Conservation (phyloP, 2,329 filamentous ascomycete genomes). For the Phialemoniopsis sp. region DNA sequence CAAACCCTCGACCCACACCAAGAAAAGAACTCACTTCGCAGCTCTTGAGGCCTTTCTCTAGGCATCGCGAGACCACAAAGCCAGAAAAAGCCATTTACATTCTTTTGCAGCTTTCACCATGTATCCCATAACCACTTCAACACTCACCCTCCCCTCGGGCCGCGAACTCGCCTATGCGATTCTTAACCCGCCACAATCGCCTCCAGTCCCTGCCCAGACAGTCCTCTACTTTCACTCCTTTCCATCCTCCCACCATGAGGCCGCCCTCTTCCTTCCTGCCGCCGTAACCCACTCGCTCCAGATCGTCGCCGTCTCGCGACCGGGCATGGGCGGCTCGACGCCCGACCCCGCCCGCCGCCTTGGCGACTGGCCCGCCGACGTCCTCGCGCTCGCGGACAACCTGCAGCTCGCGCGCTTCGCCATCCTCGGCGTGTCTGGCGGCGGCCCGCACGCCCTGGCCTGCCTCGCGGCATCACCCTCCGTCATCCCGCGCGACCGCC, state of each 20-base stretch:
- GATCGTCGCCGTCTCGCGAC: slow-evolving; percentile 32
- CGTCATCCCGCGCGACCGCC: slow-evolving; percentile 16
- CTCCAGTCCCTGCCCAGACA: no score
- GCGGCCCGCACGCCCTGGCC: slow-evolving; percentile 29
- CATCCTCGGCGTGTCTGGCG: slow-evolving; percentile 27
- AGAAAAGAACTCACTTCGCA: no score
- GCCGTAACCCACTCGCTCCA: slow-evolving; percentile 21
- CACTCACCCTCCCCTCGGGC: no score
- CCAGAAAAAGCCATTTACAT: no score
- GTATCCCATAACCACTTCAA: no score
- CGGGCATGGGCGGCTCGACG: slow-evolving; percentile 35
- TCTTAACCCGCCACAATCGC: no score
- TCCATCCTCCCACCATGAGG: slow-evolving; percentile 34
- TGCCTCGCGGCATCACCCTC: no score
- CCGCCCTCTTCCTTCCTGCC: slow-evolving; percentile 14
- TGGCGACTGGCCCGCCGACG: slow-evolving; percentile 26
- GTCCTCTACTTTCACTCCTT: slow-evolving; percentile 38
- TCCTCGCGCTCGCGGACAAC: slow-evolving; percentile 19
- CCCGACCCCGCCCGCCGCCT: slow-evolving; percentile 23
- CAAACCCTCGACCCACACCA: no score
- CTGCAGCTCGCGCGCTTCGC: slow-evolving; percentile 24
- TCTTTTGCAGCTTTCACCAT: no score
- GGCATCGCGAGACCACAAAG: no score
- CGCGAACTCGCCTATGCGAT: no score
- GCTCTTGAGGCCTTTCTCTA: no score